Evolutionary conservation across 108 stramenopile genomes (phyloP).

Genomic region (Pseudonitzschia pungens): DNA sequence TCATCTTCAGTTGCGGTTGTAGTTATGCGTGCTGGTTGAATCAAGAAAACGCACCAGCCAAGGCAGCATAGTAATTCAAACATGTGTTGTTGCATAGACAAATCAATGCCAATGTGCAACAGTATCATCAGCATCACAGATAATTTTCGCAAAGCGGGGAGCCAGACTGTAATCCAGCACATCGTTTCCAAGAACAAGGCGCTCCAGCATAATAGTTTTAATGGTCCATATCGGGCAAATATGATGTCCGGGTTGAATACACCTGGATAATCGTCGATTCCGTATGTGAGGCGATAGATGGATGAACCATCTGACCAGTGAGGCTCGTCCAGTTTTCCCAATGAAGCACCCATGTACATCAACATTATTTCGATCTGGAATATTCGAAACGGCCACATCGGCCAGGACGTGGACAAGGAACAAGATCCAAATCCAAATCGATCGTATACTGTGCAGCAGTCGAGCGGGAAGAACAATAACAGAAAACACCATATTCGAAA

Average conservation of each 20-base stretch:
- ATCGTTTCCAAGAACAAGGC: not conserved
- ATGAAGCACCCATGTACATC: constrained; percentile 2
- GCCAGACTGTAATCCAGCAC: constrained; percentile 1
- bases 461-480: constrained; percentile 5
- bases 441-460: constrained; percentile 4
- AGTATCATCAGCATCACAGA: not conserved
- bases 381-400: constrained; percentile 14
- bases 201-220: constrained; percentile 8
- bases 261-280: not conserved
- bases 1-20: not conserved
- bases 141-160: not conserved
- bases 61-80: constrained; percentile 6
- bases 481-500: constrained; percentile 2
- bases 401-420: not conserved
- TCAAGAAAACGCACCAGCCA: constrained; percentile 2
- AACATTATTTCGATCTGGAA: constrained; percentile 6
- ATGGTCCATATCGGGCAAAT: not conserved
- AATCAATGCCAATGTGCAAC: constrained; percentile 11
- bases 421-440: not conserved
- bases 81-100: constrained; percentile 9
- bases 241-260: not conserved
- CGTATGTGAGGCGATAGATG: not conserved
- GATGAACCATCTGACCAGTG: constrained; percentile 3
- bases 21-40: not conserved
- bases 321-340: not conserved